A percentile compares a stretch with the other conserved stretches of the same genome.
phyloP scores from a whole-genome alignment of 345 rosid species.

The Triadica sebifera region DNA sequence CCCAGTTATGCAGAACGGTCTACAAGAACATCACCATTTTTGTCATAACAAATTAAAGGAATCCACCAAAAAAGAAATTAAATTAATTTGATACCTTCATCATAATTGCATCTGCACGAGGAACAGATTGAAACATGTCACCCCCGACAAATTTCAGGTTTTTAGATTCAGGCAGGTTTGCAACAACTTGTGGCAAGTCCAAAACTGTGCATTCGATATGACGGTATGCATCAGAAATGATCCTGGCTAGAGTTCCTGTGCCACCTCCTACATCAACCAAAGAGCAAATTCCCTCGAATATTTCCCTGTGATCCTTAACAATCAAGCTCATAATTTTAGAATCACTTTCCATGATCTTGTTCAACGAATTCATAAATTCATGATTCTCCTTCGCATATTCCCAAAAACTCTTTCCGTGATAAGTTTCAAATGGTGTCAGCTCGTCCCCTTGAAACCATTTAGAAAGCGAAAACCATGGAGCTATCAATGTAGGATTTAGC shows the following conservation, averaged over 20 bases:
- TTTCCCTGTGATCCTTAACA: slow-evolving; percentile 29
- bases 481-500: slow-evolving; percentile 20
- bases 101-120: slow-evolving; percentile 41
- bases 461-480: slow-evolving; percentile 34
- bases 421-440: slow-evolving; percentile 30
- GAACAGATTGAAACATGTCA: slow-evolving; percentile 44
- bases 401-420: slow-evolving; percentile 36
- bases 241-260: slow-evolving; percentile 37
- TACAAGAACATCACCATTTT: background rate
- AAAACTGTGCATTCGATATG: slow-evolving; percentile 39
- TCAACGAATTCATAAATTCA: slow-evolving; percentile 26
- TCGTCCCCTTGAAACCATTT: slow-evolving; percentile 31
- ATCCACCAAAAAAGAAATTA: no score
- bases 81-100: slow-evolving; percentile 32
- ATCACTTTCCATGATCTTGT: slow-evolving; percentile 44
- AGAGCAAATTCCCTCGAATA: slow-evolving; percentile 40
- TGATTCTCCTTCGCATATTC: slow-evolving; percentile 23
- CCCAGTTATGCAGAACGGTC: slow-evolving; percentile 26
- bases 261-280: slow-evolving; percentile 55
- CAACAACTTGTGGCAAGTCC: slow-evolving; percentile 45
- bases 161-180: slow-evolving; percentile 15
- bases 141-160: slow-evolving; percentile 45
- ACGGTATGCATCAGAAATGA: slow-evolving; percentile 33
- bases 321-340: slow-evolving; percentile 35
- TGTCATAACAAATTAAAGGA: no score